phyloP scores from a whole-genome alignment of 768 basidiomycete species.

The Pilatotrama ljubarskyi region DNA sequence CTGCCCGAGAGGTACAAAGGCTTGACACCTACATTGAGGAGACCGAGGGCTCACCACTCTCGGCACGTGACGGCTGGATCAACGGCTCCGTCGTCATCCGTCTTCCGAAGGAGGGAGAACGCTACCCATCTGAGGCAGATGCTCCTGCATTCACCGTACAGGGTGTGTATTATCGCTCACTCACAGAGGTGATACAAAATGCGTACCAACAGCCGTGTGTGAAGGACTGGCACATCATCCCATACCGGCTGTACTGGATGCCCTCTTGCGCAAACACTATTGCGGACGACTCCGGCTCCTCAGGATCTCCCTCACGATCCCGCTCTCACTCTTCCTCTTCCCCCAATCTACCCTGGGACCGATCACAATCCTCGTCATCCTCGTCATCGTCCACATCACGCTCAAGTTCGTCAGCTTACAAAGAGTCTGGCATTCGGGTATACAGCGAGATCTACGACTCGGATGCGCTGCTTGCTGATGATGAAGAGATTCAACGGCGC shows the following conservation, averaged over 20 bases:
- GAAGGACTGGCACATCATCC: constrained; percentile 2
- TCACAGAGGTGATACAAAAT: constrained; percentile 29
- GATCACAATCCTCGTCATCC: background rate
- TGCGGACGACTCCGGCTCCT: too few species aligned
- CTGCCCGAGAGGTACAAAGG: background rate
- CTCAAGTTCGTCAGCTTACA: background rate
- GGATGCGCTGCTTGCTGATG: constrained; percentile 4
- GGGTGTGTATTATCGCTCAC: constrained; percentile 30
- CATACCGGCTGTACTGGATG: background rate
- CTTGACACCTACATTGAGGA: constrained; percentile 17
- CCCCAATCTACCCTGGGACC: background rate
- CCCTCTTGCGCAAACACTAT: background rate
- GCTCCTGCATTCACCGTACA: constrained; percentile 33
- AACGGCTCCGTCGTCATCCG: constrained; percentile 20
- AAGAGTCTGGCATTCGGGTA: background rate
- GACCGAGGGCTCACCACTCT: constrained; percentile 12
- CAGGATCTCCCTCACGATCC: too few species aligned
- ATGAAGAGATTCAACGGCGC: background rate
- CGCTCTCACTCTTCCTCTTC: too few species aligned
- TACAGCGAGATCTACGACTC: background rate
- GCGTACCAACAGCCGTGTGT: constrained; percentile 8
- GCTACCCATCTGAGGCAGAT: constrained; percentile 21
- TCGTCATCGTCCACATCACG: background rate
- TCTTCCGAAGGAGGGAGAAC: constrained; percentile 22
- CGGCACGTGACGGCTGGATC: constrained; percentile 21